phyloP scores from a whole-genome alignment of 2,329 filamentous ascomycete species.

The Cylindrodendrum hubeiense region DNA sequence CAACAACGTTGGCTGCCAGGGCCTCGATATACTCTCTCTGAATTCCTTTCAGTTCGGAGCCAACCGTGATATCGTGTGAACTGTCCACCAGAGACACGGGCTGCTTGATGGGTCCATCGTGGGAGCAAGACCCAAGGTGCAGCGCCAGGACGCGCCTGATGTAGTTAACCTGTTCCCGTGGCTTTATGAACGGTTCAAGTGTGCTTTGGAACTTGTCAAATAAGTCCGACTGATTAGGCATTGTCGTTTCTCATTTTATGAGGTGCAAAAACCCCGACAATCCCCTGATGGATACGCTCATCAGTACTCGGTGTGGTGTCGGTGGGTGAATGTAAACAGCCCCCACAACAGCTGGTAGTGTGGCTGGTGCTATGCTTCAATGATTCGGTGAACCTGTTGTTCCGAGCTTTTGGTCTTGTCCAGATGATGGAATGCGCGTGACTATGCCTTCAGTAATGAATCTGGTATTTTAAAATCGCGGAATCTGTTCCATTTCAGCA shows the following conservation, averaged over 20 bases:
- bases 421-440: neutral
- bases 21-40: slow-evolving; percentile 69
- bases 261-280: slow-evolving; percentile 11
- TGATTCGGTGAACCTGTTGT: neutral
- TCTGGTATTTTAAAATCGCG: neutral
- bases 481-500: neutral
- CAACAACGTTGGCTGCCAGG: slow-evolving; percentile 64
- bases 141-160: slow-evolving; percentile 68
- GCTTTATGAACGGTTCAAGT: slow-evolving; percentile 66
- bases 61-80: slow-evolving; percentile 49
- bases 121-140: slow-evolving; percentile 63
- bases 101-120: slow-evolving; percentile 55
- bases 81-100: slow-evolving; percentile 63
- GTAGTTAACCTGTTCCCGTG: slow-evolving; percentile 68
- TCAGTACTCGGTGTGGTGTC: slow-evolving; percentile 15
- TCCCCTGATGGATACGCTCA: slow-evolving; percentile 15
- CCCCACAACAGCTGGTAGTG: slow-evolving; percentile 1
- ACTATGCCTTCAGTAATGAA: too few relatives aligned
- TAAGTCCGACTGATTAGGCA: slow-evolving; percentile 49
- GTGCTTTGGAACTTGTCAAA: slow-evolving; percentile 54
- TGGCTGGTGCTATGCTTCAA: slow-evolving; percentile 19
- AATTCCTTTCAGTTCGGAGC: slow-evolving; percentile 58
- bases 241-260: slow-evolving; percentile 37
- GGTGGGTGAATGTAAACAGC: slow-evolving; percentile 15
- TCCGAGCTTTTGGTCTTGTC: neutral